Evolutionary conservation across 306 rosid species (phyloP).

Genomic region (Prunus kanzakura): DNA sequence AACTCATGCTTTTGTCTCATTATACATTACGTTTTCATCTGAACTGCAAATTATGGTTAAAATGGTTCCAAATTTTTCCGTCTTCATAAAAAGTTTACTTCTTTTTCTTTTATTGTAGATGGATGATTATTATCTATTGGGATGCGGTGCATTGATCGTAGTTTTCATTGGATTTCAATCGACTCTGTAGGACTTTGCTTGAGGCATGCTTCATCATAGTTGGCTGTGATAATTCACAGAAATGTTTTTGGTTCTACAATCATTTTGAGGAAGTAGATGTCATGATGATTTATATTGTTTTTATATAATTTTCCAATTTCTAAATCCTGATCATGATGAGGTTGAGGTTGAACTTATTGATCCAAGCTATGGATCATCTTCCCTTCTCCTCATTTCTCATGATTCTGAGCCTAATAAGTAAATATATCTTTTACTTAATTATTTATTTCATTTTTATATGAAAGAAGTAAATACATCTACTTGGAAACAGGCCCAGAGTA

Average conservation of each 20-base stretch:
- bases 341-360: background rate
- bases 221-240: constrained; percentile 10
- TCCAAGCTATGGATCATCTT: background rate
- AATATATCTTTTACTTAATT: too few relatives aligned
- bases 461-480: too few relatives aligned
- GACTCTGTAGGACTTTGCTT: constrained; percentile 46
- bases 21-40: background rate
- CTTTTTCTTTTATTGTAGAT: constrained; percentile 66
- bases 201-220: constrained; percentile 14
- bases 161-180: constrained; percentile 50
- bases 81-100: constrained; percentile 20
- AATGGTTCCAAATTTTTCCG: background rate
- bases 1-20: background rate
- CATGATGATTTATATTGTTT: background rate
- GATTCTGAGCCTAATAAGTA: too few relatives aligned
- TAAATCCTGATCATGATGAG: background rate
- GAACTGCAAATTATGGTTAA: constrained; percentile 7
- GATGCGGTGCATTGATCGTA: constrained; percentile 54
- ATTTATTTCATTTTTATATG: too few relatives aligned
- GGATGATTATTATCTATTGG: constrained; percentile 75
- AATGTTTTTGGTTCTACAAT: background rate
- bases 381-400: too few relatives aligned
- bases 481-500: background rate
- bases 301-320: background rate
- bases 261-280: background rate